Evolutionary conservation across 768 basidiomycete species (phyloP), one percentile per base, ranked within the genome.

Genomic region (Termitomyces sp.): DNA sequence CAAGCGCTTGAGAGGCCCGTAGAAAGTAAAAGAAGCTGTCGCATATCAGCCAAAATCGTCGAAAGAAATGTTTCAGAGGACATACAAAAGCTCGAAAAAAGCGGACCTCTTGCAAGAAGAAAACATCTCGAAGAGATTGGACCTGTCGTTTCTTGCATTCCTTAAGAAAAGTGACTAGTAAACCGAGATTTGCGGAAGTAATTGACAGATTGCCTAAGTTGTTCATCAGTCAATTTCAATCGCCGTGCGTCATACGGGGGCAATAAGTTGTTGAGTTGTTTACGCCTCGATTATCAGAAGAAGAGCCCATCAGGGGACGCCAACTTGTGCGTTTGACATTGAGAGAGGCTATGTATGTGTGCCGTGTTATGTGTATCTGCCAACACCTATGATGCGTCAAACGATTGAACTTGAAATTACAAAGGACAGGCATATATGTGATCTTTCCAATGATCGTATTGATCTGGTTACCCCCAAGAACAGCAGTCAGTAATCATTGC

Each of bases 181-280:
- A 29, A 7, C 6, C 48, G 34, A 3, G 22, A 18, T 42, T 9
- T n/a, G 6, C 24, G 18, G n/a, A 54, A 10, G 6, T 48, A 54
- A 33, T 42, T 37, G 57, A 10, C 44, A 34, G n/a, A 4, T 13
- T 52, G 39, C 20, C n/a, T n/a, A n/a, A 4, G 20, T 16, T 48
- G 36, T 52, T 53, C 57, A 58, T 58, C 57, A 58, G 26, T 54
- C 51, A 47, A 20, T 20, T 4, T n/a, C 24, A 46, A 42, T 24
- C 42, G 36, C n/a, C 28, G 6, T 22, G 10, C 22, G 37, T 36
- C 28, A 45, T 47, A 18, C n/a, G 36, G n/a, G n/a, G 41, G 50
- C 44, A 34, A 29, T 46, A 41, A n/a, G 56, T 18, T 51, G 7
- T 56, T 34, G 55, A 50, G 48, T 13, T 33, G 34, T 50, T 39